These are phyloP conservation scores for Scedosporium apiospermum DNA, from an alignment of 2,329 filamentous ascomycete species.

Conservation along the genomic window DNA sequence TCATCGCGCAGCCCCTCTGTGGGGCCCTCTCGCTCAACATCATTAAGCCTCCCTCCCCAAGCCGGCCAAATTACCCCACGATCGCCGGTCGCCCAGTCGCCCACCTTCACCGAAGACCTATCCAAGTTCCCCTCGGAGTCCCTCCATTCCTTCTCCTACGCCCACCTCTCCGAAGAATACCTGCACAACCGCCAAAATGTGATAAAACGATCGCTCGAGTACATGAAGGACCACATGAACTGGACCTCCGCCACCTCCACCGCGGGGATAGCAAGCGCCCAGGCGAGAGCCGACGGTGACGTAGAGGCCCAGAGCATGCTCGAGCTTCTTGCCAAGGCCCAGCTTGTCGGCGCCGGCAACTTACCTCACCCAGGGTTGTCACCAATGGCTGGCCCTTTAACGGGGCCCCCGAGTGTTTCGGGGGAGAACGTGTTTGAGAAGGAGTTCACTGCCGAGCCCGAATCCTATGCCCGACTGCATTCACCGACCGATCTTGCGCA, in stretches of 20 bases:
- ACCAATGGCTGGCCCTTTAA: constrained; percentile 51
- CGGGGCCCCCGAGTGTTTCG: constrained; percentile 65
- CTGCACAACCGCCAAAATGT: constrained; percentile 89
- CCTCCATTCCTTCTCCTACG: constrained; percentile 95
- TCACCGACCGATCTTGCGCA: constrained; percentile 5
- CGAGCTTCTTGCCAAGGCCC: constrained; percentile 74
- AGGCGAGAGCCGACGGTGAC: constrained; percentile 74
- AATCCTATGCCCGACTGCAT: constrained; percentile 10
- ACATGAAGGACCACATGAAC: constrained; percentile 86
- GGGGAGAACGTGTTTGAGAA: constrained; percentile 78
- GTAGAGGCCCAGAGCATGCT: constrained; percentile 84
- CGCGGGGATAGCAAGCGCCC: constrained; percentile 69
- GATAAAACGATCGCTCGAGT: constrained; percentile 86
- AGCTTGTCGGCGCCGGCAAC: constrained; percentile 63
- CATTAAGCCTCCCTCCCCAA: constrained; percentile 58
- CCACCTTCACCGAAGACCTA: constrained; percentile 78
- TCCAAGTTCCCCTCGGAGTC: constrained; percentile 91
- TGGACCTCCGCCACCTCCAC: constrained; percentile 56
- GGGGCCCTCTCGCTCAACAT: constrained; percentile 56
- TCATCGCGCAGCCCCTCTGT: constrained; percentile 53
- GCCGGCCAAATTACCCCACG: constrained; percentile 40
- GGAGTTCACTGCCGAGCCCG: constrained; percentile 43
- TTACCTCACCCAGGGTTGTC: constrained; percentile 37
- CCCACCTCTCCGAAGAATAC: constrained; percentile 86
- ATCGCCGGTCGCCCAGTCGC: constrained; percentile 58